Percentiles rank a stretch among this genome's conserved stretches.
These are phyloP conservation scores for Phalaenopsis aphrodite DNA, from an alignment of 106 monocot genomes.

Conservation along the genomic window DNA sequence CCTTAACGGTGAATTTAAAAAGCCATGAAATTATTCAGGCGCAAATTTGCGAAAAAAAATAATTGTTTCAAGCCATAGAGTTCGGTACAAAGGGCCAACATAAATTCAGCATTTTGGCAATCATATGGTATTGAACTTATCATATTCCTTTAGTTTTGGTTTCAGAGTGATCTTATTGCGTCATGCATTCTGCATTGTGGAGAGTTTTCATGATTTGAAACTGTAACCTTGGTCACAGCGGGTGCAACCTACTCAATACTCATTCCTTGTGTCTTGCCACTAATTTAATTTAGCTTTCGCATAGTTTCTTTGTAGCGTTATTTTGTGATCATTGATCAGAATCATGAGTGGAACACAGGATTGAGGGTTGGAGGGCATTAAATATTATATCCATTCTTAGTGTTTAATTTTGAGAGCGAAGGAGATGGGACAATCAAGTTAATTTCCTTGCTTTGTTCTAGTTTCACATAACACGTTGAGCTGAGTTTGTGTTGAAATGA, in stretches of 20 bases:
- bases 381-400: too few relatives aligned
- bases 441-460: neutral
- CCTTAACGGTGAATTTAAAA: neutral
- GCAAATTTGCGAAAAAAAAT: neutral
- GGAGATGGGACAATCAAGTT: too few relatives aligned
- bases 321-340: too few relatives aligned
- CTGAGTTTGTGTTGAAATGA: neutral
- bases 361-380: too few relatives aligned
- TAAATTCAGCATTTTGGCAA: neutral
- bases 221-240: neutral
- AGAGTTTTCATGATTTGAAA: neutral
- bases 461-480: neutral
- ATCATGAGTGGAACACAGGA: too few relatives aligned
- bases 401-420: too few relatives aligned
- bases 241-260: too few relatives aligned
- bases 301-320: too few relatives aligned
- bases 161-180: neutral
- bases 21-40: neutral
- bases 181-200: neutral
- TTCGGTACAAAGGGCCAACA: neutral
- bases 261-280: too few relatives aligned
- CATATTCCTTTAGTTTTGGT: conserved; percentile 1
- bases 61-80: neutral
- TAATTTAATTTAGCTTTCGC: too few relatives aligned
- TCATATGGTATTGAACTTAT: neutral